Conservation (phyloP, 768 basidiomycete genomes). For the Leccinum sublutescens region DNA sequence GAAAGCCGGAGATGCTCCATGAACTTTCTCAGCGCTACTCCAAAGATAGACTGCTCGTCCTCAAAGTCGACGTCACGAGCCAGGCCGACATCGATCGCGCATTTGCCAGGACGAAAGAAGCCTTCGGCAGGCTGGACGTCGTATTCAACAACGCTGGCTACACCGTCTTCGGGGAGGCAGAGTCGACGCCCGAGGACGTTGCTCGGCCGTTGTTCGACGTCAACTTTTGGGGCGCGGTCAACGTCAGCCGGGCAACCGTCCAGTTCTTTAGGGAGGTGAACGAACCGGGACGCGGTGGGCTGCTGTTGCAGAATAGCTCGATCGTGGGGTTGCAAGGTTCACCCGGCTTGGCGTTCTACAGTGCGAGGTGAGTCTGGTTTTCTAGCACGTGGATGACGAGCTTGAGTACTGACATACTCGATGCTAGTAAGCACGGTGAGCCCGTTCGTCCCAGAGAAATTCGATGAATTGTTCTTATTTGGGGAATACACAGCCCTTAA, state of each 20-base stretch:
- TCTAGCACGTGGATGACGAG: neutral
- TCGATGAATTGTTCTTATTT: neutral
- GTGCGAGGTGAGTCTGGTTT: neutral
- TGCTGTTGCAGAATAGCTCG: neutral
- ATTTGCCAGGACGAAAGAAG: constrained; percentile 9
- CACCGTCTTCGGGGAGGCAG: constrained; percentile 22
- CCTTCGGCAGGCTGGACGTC: constrained; percentile 16
- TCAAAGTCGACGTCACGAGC: constrained; percentile 15
- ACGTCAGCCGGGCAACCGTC: constrained; percentile 28
- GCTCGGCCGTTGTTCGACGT: constrained; percentile 27
- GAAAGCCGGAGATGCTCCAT: constrained; percentile 32
- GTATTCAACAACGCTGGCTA: constrained; percentile 24
- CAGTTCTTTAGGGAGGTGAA: constrained; percentile 36
- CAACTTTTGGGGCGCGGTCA: constrained; percentile 29
- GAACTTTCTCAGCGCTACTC: constrained; percentile 3
- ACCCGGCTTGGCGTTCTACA: neutral
- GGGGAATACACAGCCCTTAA: neutral
- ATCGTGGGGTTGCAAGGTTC: neutral
- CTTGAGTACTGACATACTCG: neutral
- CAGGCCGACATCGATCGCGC: constrained; percentile 11
- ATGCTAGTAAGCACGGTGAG: neutral
- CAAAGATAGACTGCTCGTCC: constrained; percentile 12
- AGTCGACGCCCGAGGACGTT: constrained; percentile 15
- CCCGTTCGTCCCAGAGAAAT: neutral
- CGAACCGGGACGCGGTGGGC: constrained; percentile 30